These are phyloP conservation scores for Eruca vesicaria DNA, from an alignment of 441 rosid species.

Conservation along the genomic window DNA sequence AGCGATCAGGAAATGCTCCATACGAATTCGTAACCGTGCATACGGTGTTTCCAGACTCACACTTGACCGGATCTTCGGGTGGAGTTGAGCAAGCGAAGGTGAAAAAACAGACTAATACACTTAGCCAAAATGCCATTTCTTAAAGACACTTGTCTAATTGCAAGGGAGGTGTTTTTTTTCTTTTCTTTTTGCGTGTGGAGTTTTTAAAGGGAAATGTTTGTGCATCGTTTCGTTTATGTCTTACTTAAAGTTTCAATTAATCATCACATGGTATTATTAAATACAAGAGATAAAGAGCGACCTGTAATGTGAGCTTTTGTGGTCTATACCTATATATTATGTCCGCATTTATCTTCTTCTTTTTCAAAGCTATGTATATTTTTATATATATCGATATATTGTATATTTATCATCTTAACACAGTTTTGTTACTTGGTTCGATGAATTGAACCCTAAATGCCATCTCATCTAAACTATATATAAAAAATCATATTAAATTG, in stretches of 20 bases:
- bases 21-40: conserved; percentile 67
- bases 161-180: background rate
- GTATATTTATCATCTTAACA: no score
- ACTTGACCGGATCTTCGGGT: conserved; percentile 58
- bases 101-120: conserved; percentile 5
- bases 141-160: background rate
- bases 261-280: conserved; percentile 5
- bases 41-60: conserved; percentile 35
- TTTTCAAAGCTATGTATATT: no score
- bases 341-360: no score
- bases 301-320: background rate
- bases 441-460: background rate
- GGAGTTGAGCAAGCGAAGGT: conserved; percentile 35
- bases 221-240: background rate
- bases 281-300: background rate
- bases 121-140: conserved; percentile 14
- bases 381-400: no score
- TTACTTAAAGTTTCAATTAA: background rate
- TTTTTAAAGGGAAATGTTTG: background rate
- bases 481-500: background rate
- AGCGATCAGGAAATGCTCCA: conserved; percentile 58
- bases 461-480: no score
- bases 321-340: no score
- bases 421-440: no score
- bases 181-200: background rate